Conservation (phyloP, 2,329 filamentous ascomycete species). For the Stemphylium beticola region DNA sequence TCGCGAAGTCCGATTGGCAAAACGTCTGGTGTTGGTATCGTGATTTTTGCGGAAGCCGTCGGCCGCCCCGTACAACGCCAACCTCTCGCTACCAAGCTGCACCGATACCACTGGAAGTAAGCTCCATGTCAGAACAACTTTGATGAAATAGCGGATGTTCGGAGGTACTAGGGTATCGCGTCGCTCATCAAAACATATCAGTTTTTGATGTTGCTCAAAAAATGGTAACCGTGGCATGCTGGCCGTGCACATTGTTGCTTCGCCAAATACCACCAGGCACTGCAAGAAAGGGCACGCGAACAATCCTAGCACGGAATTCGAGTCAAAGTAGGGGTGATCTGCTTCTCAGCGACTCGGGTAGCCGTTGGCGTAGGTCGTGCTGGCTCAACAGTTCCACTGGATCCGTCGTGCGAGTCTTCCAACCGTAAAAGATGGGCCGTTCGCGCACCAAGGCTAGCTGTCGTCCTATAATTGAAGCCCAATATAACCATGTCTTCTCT, state of each 20-base stretch:
- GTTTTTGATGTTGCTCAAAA: background rate
- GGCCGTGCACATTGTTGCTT: background rate
- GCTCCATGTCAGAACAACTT: background rate
- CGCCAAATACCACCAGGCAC: constrained; percentile 1
- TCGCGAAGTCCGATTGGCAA: constrained; percentile 15
- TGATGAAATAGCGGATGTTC: background rate
- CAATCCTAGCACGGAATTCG: constrained; percentile 7
- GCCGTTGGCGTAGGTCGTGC: constrained; percentile 29
- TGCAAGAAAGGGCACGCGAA: background rate
- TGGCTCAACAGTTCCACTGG: constrained; percentile 39
- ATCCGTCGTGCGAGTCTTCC: constrained; percentile 40
- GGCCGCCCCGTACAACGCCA: constrained; percentile 42
- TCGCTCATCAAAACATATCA: background rate
- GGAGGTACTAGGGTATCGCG: background rate
- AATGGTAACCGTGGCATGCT: background rate
- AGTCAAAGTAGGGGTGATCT: constrained; percentile 3
- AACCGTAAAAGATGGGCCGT: constrained; percentile 10
- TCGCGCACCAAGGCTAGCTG: constrained; percentile 8
- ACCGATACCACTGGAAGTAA: constrained; percentile 5
- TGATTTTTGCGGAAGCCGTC: constrained; percentile 32
- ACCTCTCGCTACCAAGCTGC: constrained; percentile 38
- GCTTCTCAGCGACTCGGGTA: constrained; percentile 11
- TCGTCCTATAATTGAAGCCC: constrained; percentile 8
- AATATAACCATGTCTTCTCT: constrained; percentile 5
- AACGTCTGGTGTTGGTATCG: constrained; percentile 14